phyloP scores from a whole-genome alignment of 2,329 filamentous ascomycete genomes.

The Lecanicillium sp. region DNA sequence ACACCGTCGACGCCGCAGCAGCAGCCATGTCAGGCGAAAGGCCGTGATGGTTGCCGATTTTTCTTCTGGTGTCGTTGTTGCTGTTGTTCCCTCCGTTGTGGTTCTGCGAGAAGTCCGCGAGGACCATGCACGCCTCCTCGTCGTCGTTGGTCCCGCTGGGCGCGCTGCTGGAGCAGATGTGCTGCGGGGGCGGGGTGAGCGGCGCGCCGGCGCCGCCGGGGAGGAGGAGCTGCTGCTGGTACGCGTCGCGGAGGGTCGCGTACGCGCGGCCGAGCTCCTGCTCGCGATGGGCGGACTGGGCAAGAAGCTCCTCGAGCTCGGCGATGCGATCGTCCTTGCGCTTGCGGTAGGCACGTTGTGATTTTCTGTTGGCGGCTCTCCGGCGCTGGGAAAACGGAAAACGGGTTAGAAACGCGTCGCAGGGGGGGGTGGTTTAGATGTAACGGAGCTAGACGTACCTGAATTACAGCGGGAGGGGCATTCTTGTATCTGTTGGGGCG shows the following conservation, averaged over 20 bases:
- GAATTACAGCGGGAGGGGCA: slow-evolving; percentile 43
- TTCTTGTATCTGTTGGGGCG: slow-evolving; percentile 49
- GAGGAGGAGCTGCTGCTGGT: slow-evolving; percentile 29
- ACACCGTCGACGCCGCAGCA: too few relatives aligned
- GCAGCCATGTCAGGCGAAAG: neutral
- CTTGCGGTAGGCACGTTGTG: slow-evolving; percentile 27
- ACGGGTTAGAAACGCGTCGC: too few relatives aligned
- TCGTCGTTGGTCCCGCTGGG: neutral
- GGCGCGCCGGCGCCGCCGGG: neutral
- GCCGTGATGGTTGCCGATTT: neutral
- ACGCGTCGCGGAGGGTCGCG: slow-evolving; percentile 40
- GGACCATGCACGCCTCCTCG: too few relatives aligned
- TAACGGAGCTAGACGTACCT: too few relatives aligned
- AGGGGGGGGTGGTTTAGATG: too few relatives aligned
- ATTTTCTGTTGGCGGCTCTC: slow-evolving; percentile 28
- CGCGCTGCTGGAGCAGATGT: neutral
- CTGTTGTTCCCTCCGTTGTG: too few relatives aligned
- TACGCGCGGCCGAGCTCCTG: slow-evolving; percentile 50
- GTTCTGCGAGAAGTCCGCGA: too few relatives aligned
- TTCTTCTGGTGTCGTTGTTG: neutral
- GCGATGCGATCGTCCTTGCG: slow-evolving; percentile 52
- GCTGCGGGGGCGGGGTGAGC: neutral
- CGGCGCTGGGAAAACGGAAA: slow-evolving; percentile 20
- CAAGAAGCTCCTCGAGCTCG: slow-evolving; percentile 53
- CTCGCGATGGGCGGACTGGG: slow-evolving; percentile 48